These are phyloP conservation scores for Chlorella sp. DNA, from an alignment of 139 green algal species.

Conservation along the genomic window DNA sequence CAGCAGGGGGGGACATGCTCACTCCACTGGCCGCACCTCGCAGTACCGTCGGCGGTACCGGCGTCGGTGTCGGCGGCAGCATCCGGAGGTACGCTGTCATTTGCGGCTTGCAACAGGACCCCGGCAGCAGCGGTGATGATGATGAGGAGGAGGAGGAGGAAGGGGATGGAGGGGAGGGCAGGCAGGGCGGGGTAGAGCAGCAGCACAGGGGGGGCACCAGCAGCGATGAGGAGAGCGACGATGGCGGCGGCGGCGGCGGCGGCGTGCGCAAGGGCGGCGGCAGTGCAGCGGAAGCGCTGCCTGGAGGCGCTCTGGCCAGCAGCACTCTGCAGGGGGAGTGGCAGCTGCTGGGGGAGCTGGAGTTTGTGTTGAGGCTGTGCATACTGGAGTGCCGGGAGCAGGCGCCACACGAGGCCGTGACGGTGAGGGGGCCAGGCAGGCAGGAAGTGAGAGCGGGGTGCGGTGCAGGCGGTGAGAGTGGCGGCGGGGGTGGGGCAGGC, in stretches of 20 bases:
- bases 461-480: too few species aligned
- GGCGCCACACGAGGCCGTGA: neutral
- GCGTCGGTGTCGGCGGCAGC: neutral
- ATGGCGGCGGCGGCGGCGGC: neutral
- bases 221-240: neutral
- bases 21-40: neutral
- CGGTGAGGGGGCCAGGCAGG: neutral
- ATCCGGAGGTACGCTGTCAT: conserved; percentile 17
- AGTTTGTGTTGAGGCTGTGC: conserved; percentile 26
- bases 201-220: neutral
- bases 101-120: neutral
- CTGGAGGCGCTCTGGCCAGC: neutral
- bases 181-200: neutral
- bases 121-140: neutral
- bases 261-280: neutral
- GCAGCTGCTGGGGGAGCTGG: conserved; percentile 16
- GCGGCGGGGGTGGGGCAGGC: too few species aligned
- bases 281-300: neutral
- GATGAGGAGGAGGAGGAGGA: neutral
- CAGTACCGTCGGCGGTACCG: neutral
- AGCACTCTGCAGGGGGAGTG: conserved; percentile 6
- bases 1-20: neutral
- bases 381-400: conserved; percentile 21
- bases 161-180: neutral
- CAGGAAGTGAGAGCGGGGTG: too few species aligned